Base-by-base conservation (phyloP, 169 alveolate species). In the Neospora caninum region DNA sequence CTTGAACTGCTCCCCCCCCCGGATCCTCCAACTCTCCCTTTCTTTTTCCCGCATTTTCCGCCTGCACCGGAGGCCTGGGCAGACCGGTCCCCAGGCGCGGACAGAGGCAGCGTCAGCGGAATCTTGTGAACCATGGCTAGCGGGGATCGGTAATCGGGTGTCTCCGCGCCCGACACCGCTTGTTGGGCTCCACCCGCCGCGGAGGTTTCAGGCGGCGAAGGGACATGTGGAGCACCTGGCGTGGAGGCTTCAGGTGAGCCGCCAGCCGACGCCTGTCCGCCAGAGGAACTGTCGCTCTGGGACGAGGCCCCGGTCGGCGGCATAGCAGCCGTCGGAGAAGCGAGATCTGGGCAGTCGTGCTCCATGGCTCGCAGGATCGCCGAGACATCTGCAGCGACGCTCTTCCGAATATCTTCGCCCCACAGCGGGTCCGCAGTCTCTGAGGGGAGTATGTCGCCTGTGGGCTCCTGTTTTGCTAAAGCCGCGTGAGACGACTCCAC, bases 51-150 rank as follows among this genome's bases (percentile, higher is more conserved):
- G 13, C 34, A 73, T 18, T 54, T 67, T 6, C 64, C 87, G 7
- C 42, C 91, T 91, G 94, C n/a, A 6, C 53, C 91, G 45, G 91
- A 7, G 29, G 94, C 69, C 80, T 70, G 80, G 67, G 89, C 6
- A 2, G 73, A 16, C 73, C 7, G 31, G n/a, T 78, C 86, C 1
- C 39, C 39, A 13, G 86, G 13, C 45, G n/a, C 29, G 20, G 86
- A 10, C 10, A 78, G 39, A 7, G 86, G 86, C 22, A 78, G 86
- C 39, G 86, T 78, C 45, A 78, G n/a, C 41, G 89, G 89, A 41
- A 42, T 42, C 41, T 38, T 82, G 69, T 34, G 89, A 39, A 43
- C 29, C 89, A 29, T 27, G 22, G 64, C 67, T 0, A 36, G 38
- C 53, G 34, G 43, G 41, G 89, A 82, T 22, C 34, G 41, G 89